Base-by-base conservation (phyloP, 2,329 filamentous ascomycete genomes). In the Apiospora marii region DNA sequence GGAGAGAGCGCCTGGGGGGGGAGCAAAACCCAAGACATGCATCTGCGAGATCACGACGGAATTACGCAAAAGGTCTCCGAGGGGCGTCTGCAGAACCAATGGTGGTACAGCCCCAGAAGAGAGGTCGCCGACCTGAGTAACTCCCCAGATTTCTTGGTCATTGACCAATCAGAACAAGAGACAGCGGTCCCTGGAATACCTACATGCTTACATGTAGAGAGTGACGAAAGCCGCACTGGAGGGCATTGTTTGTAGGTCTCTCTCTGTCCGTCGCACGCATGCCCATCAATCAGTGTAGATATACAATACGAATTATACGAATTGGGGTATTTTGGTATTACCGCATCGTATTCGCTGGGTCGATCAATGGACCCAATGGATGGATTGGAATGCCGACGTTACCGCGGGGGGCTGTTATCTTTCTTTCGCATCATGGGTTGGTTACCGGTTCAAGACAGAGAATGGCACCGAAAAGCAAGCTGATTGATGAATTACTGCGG, bases 61-160 rank as follows among this genome's bases (percentile, higher is more conserved):
- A 64, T 22, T 37, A 46, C 41, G 64, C 67, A 46, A 46, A 46
- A 68, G 67, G 27, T 44, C 24, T 48, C 67, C n/a, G 41, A 44
- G 67, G 24, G 67, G 67, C 67, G 67, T 48, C 43, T 68, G 67
- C 67, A 68, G 67, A 48, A n/a, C 41, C 41, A 48, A 68, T 68
- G 41, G 58, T 64, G 8, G 58, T 64, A 64, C 58, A 64, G 58
- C 58, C 44, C 44, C 43, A 22, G n/a, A 48, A 48, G 24, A 34
- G 67, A 68, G 67, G 67, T 68, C 67, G 67, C 67, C 67, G 67
- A 68, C 67, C 67, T 68, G 67, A 48, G 67, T 64, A 64, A 64
- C 34, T 34, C 58, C 34, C 58, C 58, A 30, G 30, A 41, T 41
- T 22, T 8, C 19, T n/a, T n/a, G 8, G 8, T 13, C 22, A 64